Conservation (phyloP, 2,329 filamentous ascomycete species). For the Aspergillus flavus region DNA sequence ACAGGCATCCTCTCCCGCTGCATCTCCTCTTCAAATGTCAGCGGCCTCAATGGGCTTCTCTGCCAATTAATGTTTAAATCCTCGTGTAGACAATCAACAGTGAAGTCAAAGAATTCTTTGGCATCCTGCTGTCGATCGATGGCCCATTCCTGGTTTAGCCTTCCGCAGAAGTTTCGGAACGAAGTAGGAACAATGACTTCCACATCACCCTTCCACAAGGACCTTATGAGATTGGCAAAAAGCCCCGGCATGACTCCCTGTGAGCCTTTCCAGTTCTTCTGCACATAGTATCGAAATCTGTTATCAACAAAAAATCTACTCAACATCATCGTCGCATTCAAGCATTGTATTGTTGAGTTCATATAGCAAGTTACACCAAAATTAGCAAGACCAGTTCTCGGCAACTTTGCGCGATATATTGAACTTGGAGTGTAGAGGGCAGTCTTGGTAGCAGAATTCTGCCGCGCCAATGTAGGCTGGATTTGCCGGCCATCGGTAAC, state of each 20-base stretch:
- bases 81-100: constrained; percentile 79
- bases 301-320: constrained; percentile 67
- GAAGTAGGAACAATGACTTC: constrained; percentile 61
- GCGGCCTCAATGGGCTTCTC: constrained; percentile 57
- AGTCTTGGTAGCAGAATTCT: constrained; percentile 48
- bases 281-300: constrained; percentile 63
- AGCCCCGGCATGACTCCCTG: constrained; percentile 64
- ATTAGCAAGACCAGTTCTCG: constrained; percentile 76
- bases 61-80: constrained; percentile 76
- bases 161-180: constrained; percentile 65
- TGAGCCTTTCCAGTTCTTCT: constrained; percentile 66
- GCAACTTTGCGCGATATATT: constrained; percentile 52
- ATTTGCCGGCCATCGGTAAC: constrained; percentile 64
- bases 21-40: constrained; percentile 63
- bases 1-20: constrained; percentile 63
- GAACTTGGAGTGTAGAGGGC: constrained; percentile 46
- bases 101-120: constrained; percentile 83
- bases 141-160: constrained; percentile 68
- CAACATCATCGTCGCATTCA: constrained; percentile 70
- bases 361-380: constrained; percentile 86
- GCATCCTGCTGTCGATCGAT: constrained; percentile 83
- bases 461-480: constrained; percentile 45
- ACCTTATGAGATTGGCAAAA: constrained; percentile 63
- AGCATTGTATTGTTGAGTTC: constrained; percentile 83
- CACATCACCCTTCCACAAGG: constrained; percentile 63